Percentiles rank a stretch among this genome's conserved stretches.
Evolutionary conservation across 1,284 basidiomycete species (phyloP).

Genomic region (Fomes fomentarius): DNA sequence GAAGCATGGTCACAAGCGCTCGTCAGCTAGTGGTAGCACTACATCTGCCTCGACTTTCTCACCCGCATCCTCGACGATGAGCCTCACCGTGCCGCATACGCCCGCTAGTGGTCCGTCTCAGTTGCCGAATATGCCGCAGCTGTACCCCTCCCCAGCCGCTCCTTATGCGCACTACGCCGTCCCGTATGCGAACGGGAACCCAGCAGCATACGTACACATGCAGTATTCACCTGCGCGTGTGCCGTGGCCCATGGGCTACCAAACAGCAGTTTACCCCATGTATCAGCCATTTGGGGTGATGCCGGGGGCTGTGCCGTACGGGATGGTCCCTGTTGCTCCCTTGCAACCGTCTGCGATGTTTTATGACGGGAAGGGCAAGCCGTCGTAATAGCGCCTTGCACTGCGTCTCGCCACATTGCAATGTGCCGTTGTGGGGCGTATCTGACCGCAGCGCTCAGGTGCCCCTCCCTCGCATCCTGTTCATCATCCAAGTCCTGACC

Average conservation of each 20-base stretch:
- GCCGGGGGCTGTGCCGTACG: conserved; percentile 16
- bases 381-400: conserved; percentile 10
- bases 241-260: conserved; percentile 22
- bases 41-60: conserved; percentile 8
- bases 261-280: conserved; percentile 20
- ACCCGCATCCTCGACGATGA: conserved; percentile 13
- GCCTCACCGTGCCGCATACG: conserved; percentile 6
- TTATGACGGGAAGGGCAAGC: conserved; percentile 21
- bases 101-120: conserved; percentile 6
- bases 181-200: conserved; percentile 3
- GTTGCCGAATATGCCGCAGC: conserved; percentile 8
- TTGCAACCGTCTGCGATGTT: conserved; percentile 13
- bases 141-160: conserved; percentile 9
- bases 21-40: conserved; percentile 20
- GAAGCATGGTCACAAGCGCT: conserved; percentile 26
- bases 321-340: conserved; percentile 20
- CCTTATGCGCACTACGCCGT: conserved; percentile 14
- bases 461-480: too few species aligned
- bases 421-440: not conserved
- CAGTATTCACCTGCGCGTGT: conserved; percentile 14
- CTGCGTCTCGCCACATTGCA: not conserved
- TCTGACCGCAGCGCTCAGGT: conserved; percentile 5
- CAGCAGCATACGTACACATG: conserved; percentile 18
- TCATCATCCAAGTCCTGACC: not conserved
- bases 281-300: conserved; percentile 24